Conservation (phyloP, 306 rosid species). For the Glycine tomentella region DNA sequence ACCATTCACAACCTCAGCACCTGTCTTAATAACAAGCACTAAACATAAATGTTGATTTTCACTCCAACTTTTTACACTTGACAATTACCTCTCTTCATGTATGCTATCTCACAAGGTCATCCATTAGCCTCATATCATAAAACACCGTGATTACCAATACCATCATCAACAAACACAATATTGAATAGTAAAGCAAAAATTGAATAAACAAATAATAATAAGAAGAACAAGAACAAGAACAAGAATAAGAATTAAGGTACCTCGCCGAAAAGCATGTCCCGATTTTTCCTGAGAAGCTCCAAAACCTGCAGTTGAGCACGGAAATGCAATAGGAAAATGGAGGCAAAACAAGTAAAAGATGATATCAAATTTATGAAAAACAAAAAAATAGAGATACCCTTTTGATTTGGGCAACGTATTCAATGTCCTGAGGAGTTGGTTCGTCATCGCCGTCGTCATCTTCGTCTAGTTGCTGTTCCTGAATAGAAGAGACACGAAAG, state of each 20-base stretch:
- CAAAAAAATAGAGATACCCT: constrained; percentile 47
- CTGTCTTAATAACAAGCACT: not conserved
- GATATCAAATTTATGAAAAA: no score
- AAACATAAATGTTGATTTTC: not conserved
- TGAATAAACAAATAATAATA: not conserved
- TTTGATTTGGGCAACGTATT: constrained; percentile 73
- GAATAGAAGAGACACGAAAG: constrained; percentile 45
- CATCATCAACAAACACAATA: constrained; percentile 22
- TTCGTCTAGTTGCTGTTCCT: not conserved
- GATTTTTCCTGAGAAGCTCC: constrained; percentile 81
- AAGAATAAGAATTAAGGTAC: constrained; percentile 41
- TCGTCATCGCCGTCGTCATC: not conserved
- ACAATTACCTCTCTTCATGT: not conserved
- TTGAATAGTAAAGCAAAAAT: constrained; percentile 1
- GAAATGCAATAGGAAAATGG: not conserved
- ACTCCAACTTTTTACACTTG: not conserved
- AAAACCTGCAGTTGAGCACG: constrained; percentile 59
- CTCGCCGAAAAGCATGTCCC: constrained; percentile 96
- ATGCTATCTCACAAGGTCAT: not conserved
- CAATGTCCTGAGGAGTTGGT: constrained; percentile 66
- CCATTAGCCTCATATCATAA: not conserved
- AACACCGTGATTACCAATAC: not conserved
- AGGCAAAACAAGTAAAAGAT: not conserved
- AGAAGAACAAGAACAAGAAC: not conserved
- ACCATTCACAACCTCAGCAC: not conserved